Percentiles rank a stretch among this genome's conserved stretches.
Conservation (phyloP, 139 green algal species). For the Chlorella vulgaris region DNA sequence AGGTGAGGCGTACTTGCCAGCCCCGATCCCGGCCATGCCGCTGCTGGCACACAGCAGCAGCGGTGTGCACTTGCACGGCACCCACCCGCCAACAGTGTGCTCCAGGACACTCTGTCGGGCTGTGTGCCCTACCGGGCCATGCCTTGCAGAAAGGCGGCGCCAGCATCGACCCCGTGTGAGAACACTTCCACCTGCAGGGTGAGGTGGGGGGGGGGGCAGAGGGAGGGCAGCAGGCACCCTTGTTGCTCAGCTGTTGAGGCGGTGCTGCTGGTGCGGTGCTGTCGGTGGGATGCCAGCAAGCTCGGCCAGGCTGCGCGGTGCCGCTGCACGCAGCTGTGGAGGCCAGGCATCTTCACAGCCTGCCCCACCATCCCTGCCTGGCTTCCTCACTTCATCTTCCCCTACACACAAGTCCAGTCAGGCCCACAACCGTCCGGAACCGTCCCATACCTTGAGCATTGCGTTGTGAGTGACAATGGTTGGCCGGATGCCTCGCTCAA, state of each 20-base stretch:
- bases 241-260: too few relatives aligned
- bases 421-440: too few relatives aligned
- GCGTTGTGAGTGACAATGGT: constrained; percentile 40
- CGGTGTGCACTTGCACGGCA: too few relatives aligned
- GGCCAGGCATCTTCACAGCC: too few relatives aligned
- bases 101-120: constrained; percentile 26
- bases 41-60: background rate
- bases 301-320: too few relatives aligned
- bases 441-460: constrained; percentile 41
- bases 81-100: constrained; percentile 22
- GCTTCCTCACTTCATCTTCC: too few relatives aligned
- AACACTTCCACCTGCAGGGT: constrained; percentile 1
- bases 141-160: background rate
- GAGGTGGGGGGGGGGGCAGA: background rate
- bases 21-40: background rate
- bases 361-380: too few relatives aligned
- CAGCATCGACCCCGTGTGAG: background rate
- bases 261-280: too few relatives aligned
- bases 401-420: too few relatives aligned
- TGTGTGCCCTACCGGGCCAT: background rate
- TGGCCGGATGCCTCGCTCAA: constrained; percentile 26
- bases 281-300: too few relatives aligned
- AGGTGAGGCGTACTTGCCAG: too few relatives aligned
- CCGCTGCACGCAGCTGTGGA: too few relatives aligned
- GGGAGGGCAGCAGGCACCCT: background rate